A percentile compares a stretch with the other conserved stretches of the same genome.
Conservation (phyloP, 2,329 filamentous ascomycete species). For the Chaetomiaceae sp. region DNA sequence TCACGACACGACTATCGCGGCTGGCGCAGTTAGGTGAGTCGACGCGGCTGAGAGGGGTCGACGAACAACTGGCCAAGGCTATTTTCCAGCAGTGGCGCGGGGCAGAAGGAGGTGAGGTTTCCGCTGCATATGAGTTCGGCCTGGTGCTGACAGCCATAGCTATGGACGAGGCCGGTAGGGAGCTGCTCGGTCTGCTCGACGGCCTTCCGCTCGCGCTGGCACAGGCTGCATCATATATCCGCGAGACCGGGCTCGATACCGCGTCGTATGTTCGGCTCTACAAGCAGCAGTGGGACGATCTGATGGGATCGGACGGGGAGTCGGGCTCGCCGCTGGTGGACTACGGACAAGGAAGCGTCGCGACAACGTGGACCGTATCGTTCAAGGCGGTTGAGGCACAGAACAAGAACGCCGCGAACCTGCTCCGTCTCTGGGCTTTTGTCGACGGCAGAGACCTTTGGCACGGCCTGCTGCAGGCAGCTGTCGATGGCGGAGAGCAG, state of each 20-base stretch:
- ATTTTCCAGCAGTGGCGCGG: slow-evolving; percentile 29
- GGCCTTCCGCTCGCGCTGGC: slow-evolving; percentile 26
- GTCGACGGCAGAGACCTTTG: slow-evolving; percentile 24
- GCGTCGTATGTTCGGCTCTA: slow-evolving; percentile 15
- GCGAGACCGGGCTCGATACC: slow-evolving; percentile 11
- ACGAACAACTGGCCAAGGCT: slow-evolving; percentile 23
- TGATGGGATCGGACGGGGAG: slow-evolving; percentile 12
- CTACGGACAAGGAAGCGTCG: slow-evolving; percentile 10
- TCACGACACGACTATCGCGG: slow-evolving; percentile 28
- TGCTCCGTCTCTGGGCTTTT: slow-evolving; percentile 27
- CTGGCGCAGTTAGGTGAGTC: slow-evolving; percentile 24
- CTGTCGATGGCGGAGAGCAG: slow-evolving; percentile 6
- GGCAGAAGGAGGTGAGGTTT: slow-evolving; percentile 23
- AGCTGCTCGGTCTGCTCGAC: slow-evolving; percentile 27
- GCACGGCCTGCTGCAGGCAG: slow-evolving; percentile 20
- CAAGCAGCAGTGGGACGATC: slow-evolving; percentile 16
- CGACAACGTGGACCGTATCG: slow-evolving; percentile 15
- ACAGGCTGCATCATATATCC: slow-evolving; percentile 12
- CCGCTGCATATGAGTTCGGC: slow-evolving; percentile 1
- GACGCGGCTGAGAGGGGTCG: slow-evolving; percentile 24
- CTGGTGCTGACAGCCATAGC: slow-evolving; percentile 13
- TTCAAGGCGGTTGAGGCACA: slow-evolving; percentile 15
- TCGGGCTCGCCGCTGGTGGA: slow-evolving; percentile 13
- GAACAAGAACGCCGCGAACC: slow-evolving; percentile 6
- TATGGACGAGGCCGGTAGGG: slow-evolving; percentile 18